Evolutionary conservation across 2,329 filamentous ascomycete species (phyloP).

Genomic region (Grosmannia serpens): DNA sequence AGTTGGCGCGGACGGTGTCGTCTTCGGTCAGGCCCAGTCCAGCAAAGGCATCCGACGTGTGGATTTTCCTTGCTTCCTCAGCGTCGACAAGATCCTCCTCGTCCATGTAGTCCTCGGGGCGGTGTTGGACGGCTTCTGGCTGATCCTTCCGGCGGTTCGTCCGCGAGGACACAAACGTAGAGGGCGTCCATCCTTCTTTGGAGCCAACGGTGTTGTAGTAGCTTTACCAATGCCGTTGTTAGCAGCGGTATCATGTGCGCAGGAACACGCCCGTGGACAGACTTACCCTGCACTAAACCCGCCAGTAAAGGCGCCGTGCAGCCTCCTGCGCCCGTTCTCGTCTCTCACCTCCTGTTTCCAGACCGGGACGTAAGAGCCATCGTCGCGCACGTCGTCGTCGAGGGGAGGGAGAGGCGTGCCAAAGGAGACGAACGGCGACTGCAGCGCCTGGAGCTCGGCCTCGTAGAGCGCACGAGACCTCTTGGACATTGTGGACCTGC

Average conservation of each 20-base stretch:
- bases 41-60: conserved; percentile 63
- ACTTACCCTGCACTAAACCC: conserved; percentile 90
- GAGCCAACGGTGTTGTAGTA: conserved; percentile 98
- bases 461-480: conserved; percentile 70
- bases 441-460: conserved; percentile 53
- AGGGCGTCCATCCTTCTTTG: conserved; percentile 94
- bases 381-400: conserved; percentile 68
- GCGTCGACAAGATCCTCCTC: conserved; percentile 87
- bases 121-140: conserved; percentile 40
- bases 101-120: conserved; percentile 92
- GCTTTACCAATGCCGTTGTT: conserved; percentile 29
- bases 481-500: conserved; percentile 54
- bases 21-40: conserved; percentile 59
- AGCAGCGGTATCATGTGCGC: background rate
- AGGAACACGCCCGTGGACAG: background rate
- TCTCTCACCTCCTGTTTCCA: conserved; percentile 98
- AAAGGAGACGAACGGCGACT: conserved; percentile 66
- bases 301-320: conserved; percentile 94
- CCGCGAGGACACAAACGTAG: conserved; percentile 84
- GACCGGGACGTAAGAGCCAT: conserved; percentile 85
- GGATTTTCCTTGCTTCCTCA: conserved; percentile 62
- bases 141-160: conserved; percentile 62
- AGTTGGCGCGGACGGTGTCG: conserved; percentile 36
- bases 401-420: conserved; percentile 75
- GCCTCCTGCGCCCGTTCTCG: conserved; percentile 75